Base-by-base conservation (phyloP, 164 flowering plant genomes). In the Chimonanthus praecox region DNA sequence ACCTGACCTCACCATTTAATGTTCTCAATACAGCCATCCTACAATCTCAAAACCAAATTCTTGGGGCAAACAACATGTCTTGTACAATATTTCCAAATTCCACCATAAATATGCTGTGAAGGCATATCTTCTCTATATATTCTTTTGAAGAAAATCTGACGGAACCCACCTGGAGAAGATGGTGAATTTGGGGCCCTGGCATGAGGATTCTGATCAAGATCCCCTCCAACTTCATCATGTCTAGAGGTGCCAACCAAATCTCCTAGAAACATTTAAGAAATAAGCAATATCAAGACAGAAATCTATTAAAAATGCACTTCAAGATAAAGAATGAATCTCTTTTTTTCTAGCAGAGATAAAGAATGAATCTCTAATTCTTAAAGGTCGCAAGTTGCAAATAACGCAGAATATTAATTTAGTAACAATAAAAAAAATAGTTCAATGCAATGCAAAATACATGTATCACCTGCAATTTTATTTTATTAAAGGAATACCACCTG, bases 81-180 rank as follows among this genome's bases (percentile, higher is more conserved):
- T 85, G 89, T 68, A 85, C 78, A 85, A 78, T 67, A 81, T 78
- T 82, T 81, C 83, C 79, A 86, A 82, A 72, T 82, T 82, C 89
- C 91, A 89, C 88, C 90, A 91, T 80, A 78, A 82, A 74, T 76
- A 84, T 79, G 89, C 79, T 74, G 85, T 84, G 85, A 77, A 85
- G 82, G 86, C 90, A 89, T 88, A 87, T 80, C 94, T 78, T 85
- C 90, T 72, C 88, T 89, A 90, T 87, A 89, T 79, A 91, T 85
- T 87, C 96, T 93, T 87, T 89, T 89, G 86, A 92, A 89, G 87
- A 91, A 90, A 86, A 87, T 84, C 88, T 87, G 92, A 90, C 84
- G 85, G 92, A 92, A 95, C 99, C 99, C 97, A 95, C 99, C 99
- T 95, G 98, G 89, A 88, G 97, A 89, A 66, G 95, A 83, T 75